Evolutionary conservation across 768 basidiomycete species (phyloP), one percentile per base, ranked within the genome.

Genomic region (Cystobasidium tubakii): DNA sequence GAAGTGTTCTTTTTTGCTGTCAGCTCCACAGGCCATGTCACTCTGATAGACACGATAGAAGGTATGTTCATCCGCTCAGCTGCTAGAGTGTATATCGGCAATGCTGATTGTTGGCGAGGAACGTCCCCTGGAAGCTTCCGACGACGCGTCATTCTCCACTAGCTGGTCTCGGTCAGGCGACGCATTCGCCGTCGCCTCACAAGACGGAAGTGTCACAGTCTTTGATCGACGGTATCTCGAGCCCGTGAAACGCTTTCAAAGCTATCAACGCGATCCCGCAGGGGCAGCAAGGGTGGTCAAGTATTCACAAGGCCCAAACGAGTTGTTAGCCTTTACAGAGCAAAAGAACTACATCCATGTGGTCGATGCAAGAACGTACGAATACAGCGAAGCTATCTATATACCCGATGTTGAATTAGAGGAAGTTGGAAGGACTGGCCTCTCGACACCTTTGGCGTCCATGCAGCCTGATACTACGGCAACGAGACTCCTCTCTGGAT

Each of bases 1-100:
- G 88, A 91, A 73, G 88, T 94, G 13, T 89, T 88, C 79, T 85
- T 97, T 17, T 90, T 92, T 78, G 86, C 87, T 53, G 46, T 63
- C 43, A 67, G 46, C 46, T 25, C 23, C 12, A 44, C 27, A 23
- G 66, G 66, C 66, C 27, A 25, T 29, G 25, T 31, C 2, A 53
- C 42, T 23, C 21, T 25, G 23, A 67, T 53, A 1, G 66, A 67
- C 17, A 67, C 66, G 15, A 53, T 67, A 39, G 42, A 67, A 31
- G 66, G 66, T 67, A 39, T 50, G 66, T 67, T 12, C 25, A 31
- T n/a, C 25, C n/a, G 7, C 36, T 44, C 7, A 21, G n/a, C n/a
- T n/a, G n/a, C n/a, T n/a, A n/a, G n/a, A n/a, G n/a, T n/a, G n/a
- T n/a, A n/a, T n/a, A n/a, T n/a, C n/a, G n/a, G n/a, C n/a, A n/a